Base-by-base conservation (phyloP, 805 yeast genomes). In the Starmera amethionina region DNA sequence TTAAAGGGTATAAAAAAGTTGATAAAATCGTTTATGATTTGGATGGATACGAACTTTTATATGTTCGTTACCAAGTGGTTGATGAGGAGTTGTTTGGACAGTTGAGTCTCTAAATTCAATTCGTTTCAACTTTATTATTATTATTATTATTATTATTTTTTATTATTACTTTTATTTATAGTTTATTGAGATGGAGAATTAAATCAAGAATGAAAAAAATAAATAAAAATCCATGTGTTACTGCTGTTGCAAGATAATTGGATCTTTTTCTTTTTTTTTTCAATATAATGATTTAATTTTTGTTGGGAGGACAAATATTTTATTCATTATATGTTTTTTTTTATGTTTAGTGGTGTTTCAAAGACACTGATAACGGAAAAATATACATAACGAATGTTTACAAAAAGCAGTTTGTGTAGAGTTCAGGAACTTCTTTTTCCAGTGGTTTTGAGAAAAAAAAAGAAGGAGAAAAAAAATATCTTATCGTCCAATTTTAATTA, bases 21-120 rank as follows among this genome's bases (percentile, higher is more conserved):
- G 95, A 87, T 55, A 73, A 72, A 53, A 77, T 81, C 28, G 62
- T 79, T 40, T 82, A 85, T 63, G 95, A 86, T 56, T 66, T 87
- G 55, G 79, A 74, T 46, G 80, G 76, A 46, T 84, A 86, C 62
- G 78, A 75, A 46, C 67, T 87, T 59, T 68, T 86, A 47, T 87
- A 83, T 59, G 65, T 79, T 54, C 75, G 77, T 56, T 85, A 78
- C 56, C 78, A 72, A 47, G 68, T 63, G 42, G 45, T 46, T 34
- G 53, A 49, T 30, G 51, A 52, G 32, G 44, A 42, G 28, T 27
- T 52, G 44, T 37, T 54, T 22, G 40, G 45, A 25, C 46, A 42
- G 12, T 36, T 54, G 37, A 40, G 39, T 2, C 18, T 34, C 15
- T 31, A 9, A 34, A 34, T 34, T 16, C 16, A 19, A 34, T 12